Evolutionary conservation across 176 grass and related monocot species (phyloP).

Genomic region (Oryza coarctata): DNA sequence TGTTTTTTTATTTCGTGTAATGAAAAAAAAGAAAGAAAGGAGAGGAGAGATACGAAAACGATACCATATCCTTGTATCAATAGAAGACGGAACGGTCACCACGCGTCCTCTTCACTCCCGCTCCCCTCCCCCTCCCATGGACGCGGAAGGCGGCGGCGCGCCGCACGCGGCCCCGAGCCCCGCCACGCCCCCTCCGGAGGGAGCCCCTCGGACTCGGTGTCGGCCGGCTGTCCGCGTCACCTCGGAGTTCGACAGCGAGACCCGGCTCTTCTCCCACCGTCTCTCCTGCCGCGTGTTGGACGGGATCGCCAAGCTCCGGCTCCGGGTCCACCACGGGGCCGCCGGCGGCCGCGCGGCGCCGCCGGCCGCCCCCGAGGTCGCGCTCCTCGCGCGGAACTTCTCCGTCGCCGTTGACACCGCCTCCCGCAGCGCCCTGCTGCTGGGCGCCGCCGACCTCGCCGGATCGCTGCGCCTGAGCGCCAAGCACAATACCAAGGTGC

Average conservation of each 20-base stretch:
- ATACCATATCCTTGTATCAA: not conserved
- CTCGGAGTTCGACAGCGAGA: slow-evolving; percentile 56
- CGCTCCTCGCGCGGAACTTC: slow-evolving; percentile 43
- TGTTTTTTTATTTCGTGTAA: too few species aligned
- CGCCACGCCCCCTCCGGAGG: not conserved
- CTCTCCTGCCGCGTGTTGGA: slow-evolving; percentile 54
- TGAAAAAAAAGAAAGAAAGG: too few species aligned
- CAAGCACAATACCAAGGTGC: slow-evolving; percentile 43
- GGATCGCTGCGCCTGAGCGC: slow-evolving; percentile 40
- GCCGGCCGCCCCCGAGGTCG: slow-evolving; percentile 28
- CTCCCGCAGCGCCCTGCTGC: slow-evolving; percentile 35
- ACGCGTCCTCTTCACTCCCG: slow-evolving; percentile 21
- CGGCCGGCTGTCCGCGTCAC: slow-evolving; percentile 47
- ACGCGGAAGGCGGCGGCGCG: not conserved
- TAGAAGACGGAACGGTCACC: not conserved
- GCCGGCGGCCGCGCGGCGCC: not conserved
- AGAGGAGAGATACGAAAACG: not conserved
- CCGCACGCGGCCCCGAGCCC: not conserved
- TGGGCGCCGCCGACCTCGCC: slow-evolving; percentile 27
- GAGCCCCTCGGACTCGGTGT: not conserved
- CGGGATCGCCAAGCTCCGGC: slow-evolving; percentile 50
- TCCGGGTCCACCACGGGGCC: slow-evolving; percentile 41
- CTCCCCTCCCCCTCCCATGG: slow-evolving; percentile 11
- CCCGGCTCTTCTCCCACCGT: slow-evolving; percentile 47
- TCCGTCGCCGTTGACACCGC: slow-evolving; percentile 50